Base-by-base conservation (phyloP, 208 protist species). In the Leishmania tropica region DNA sequence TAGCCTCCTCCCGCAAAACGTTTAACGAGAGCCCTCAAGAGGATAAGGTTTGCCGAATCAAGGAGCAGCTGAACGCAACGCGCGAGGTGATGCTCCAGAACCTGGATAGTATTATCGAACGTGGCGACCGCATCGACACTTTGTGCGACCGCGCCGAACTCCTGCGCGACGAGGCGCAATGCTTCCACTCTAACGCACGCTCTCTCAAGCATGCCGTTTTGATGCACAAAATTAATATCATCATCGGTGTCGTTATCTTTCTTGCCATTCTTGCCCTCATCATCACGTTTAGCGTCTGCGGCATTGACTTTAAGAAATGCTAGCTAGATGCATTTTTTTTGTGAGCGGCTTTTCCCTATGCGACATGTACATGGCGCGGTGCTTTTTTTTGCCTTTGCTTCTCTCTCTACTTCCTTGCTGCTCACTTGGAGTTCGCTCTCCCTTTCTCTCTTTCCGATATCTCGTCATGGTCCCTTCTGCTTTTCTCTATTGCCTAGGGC, bases 1-100 rank as follows among this genome's bases (percentile, higher is more conserved):
- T 96, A 51, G 72, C 81, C 1, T 81, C 87, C 19, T 75, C 74
- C 8, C 79, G 81, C 45, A 81, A 85, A 24, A 65, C 80, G 1
- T 96, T 91, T 73, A 96, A 98, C 76, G 87, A 93, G 45, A 89
- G 92, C 83, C 88, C 90, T 28, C 83, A 96, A 19, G 67, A 85
- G 6, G 90, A 97, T 74, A 96, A 94, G 83, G 87, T 96, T 62
- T 82, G 81, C 17, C 84, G 89, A 67, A 92, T 97, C 78, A 92
- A 94, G 80, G 89, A 88, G 17, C 87, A 97, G 51, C 51, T 98
- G 37, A 90, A 95, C 75, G 90, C 84, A 24, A 92, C 93, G 40
- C 95, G 91, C 65, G 87, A 96, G 42, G 87, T 96, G 47, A 97
- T 98, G 89, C 75, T 96, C 35, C 87, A 94, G 31, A 98, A 97